Base-by-base conservation (phyloP, 2,329 filamentous ascomycete species). In the Curvularia sp. region DNA sequence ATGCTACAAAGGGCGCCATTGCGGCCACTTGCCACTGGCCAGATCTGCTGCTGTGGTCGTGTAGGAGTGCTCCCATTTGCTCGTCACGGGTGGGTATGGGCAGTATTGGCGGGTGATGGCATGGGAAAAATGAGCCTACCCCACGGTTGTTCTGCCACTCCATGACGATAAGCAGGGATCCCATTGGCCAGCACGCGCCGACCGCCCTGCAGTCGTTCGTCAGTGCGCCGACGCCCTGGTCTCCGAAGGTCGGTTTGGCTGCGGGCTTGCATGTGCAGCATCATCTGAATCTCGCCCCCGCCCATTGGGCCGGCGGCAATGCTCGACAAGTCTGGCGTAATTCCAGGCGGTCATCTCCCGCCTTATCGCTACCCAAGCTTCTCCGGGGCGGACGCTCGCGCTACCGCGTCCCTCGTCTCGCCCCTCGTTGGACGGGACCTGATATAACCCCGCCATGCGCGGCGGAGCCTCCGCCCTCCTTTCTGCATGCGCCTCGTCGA, bases 61-160 rank as follows among this genome's bases (percentile, higher is more conserved):
- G 3, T 35, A 2, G 1, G 42, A 3, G 15, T 6, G 42, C 5
- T 28, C 13, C 22, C 42, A 44, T 15, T 15, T 54, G 44, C 60
- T 64, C 57, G 60, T 65, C 55, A 60, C 63, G 60, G 65, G 64
- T 59, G 58, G 57, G 54, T 59, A 66, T 38, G n/a, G 33, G 35
- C 58, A 62, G 53, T 65, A 56, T 48, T 53, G 57, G 55, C 55
- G 64, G 68, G 64, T 71, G 64, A 69, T 38, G 64, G 67, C 66
- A 62, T 62, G 61, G 64, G 68, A 71, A 71, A 67, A 70, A 70
- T 63, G 63, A 60, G 35, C 64, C 65, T 75, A 75, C 73, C 74
- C 73, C 74, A 76, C 73, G 73, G 70, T 68, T 70, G 74, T 61
- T 61, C 72, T 75, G 73, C 72, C 70, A 57, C 15, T 43, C 57